These are phyloP conservation scores for Syzygium syzygioides DNA, from an alignment of 441 rosid species.

Conservation along the genomic window DNA sequence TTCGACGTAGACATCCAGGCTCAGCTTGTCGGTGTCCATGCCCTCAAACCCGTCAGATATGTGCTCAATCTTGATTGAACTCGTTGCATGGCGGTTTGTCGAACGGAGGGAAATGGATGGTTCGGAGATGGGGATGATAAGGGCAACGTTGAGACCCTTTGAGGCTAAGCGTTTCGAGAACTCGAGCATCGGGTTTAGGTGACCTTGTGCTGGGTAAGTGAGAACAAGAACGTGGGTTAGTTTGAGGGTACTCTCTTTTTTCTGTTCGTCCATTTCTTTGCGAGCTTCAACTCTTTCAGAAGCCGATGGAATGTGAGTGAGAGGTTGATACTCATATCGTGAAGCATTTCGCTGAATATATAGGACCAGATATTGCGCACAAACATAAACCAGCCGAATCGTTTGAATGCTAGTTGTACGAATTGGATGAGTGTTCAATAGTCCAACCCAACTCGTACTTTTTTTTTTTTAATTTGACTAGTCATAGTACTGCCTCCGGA, in stretches of 20 bases:
- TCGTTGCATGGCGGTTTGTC: neutral
- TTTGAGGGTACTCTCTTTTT: neutral
- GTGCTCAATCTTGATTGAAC: neutral
- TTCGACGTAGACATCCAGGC: neutral
- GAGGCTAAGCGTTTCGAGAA: constrained; percentile 14
- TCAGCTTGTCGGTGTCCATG: neutral
- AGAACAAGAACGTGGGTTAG: neutral
- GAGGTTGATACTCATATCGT: neutral
- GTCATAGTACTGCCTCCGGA: neutral
- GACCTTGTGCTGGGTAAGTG: neutral
- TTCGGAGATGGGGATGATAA: neutral
- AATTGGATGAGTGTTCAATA: neutral
- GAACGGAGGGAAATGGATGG: neutral
- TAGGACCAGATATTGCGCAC: neutral
- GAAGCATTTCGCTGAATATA: neutral
- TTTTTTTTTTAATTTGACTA: neutral
- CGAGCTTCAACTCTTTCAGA: neutral
- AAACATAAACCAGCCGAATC: neutral
- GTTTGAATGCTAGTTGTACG: neutral
- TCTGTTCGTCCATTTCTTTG: neutral
- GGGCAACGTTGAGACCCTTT: neutral
- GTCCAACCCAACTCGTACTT: neutral
- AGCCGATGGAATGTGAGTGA: neutral
- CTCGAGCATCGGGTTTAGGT: constrained; percentile 5
- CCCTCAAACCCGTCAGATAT: neutral